phyloP scores from a whole-genome alignment of 2,329 filamentous ascomycete genomes.

The Intubia oerlemansii region DNA sequence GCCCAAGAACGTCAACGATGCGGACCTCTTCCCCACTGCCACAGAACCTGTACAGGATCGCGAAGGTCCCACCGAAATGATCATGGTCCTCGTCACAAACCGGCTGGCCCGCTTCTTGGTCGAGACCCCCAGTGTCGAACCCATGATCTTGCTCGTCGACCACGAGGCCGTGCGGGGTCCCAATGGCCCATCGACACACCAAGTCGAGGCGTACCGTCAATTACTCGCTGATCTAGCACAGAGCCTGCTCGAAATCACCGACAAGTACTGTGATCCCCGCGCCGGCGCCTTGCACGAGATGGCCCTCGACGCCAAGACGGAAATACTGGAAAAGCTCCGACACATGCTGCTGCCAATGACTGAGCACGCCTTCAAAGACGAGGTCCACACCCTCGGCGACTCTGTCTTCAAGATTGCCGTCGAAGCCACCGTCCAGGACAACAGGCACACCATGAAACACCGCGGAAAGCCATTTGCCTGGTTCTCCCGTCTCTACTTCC shows the following conservation, averaged over 20 bases:
- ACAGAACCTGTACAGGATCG: conserved; percentile 26
- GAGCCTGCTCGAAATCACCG: conserved; percentile 22
- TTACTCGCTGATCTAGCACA: conserved; percentile 21
- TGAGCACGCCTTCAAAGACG: conserved; percentile 25
- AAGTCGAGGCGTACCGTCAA: conserved; percentile 20
- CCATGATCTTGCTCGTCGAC: conserved; percentile 24
- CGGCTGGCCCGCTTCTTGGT: conserved; percentile 28
- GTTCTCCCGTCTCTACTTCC: conserved; percentile 32
- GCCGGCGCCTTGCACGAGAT: conserved; percentile 31
- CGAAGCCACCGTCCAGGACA: conserved; percentile 24
- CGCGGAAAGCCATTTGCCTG: conserved; percentile 28
- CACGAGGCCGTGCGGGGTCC: conserved; percentile 11
- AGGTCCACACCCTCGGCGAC: conserved; percentile 26
- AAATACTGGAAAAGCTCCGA: conserved; percentile 26
- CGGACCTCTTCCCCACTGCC: conserved; percentile 31
- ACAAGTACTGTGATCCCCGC: conserved; percentile 25
- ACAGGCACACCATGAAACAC: conserved; percentile 21
- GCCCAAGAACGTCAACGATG: conserved; percentile 36
- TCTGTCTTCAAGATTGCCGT: conserved; percentile 34
- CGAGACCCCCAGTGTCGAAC: conserved; percentile 25
- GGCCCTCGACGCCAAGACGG: conserved; percentile 23
- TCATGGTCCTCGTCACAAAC: conserved; percentile 28
- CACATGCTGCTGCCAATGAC: conserved; percentile 24
- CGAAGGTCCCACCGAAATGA: conserved; percentile 40
- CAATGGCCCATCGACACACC: conserved; percentile 11